These are phyloP conservation scores for Blastobotrys serpentis DNA, from an alignment of 1,139 yeast species.

Conservation along the genomic window DNA sequence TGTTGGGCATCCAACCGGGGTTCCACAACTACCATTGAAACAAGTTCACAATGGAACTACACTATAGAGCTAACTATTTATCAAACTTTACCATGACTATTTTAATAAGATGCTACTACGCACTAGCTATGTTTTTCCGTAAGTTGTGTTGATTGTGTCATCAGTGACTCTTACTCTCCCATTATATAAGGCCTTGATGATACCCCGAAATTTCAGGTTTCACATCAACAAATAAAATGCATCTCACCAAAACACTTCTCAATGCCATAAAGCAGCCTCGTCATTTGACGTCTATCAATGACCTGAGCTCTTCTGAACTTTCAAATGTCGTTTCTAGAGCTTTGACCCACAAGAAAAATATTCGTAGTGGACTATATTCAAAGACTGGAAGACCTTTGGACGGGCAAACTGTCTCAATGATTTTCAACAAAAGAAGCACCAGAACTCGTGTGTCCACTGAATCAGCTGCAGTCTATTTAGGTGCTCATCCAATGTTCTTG, in stretches of 20 bases:
- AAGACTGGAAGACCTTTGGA: conserved; percentile 44
- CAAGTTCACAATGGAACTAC: too few relatives aligned
- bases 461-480: conserved; percentile 90
- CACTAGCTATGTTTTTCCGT: too few relatives aligned
- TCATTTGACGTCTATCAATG: conserved; percentile 78
- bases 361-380: conserved; percentile 33
- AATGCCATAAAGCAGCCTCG: conserved; percentile 39
- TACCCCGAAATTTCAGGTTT: neutral
- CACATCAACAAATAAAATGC: conserved; percentile 10
- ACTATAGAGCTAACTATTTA: too few relatives aligned
- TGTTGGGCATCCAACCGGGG: too few relatives aligned
- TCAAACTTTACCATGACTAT: too few relatives aligned
- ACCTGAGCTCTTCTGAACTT: conserved; percentile 69
- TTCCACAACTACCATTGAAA: too few relatives aligned
- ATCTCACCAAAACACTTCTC: conserved; percentile 14
- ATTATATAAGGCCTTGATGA: too few relatives aligned
- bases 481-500: conserved; percentile 94
- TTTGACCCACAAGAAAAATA: conserved; percentile 31
- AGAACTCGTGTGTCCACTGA: conserved; percentile 93
- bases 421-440: conserved; percentile 89
- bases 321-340: conserved; percentile 54
- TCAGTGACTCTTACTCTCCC: too few relatives aligned
- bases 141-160: too few relatives aligned
- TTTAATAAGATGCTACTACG: too few relatives aligned
- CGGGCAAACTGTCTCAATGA: conserved; percentile 79